phyloP scores from a whole-genome alignment of 805 yeast species.

The Clavispora fructus region DNA sequence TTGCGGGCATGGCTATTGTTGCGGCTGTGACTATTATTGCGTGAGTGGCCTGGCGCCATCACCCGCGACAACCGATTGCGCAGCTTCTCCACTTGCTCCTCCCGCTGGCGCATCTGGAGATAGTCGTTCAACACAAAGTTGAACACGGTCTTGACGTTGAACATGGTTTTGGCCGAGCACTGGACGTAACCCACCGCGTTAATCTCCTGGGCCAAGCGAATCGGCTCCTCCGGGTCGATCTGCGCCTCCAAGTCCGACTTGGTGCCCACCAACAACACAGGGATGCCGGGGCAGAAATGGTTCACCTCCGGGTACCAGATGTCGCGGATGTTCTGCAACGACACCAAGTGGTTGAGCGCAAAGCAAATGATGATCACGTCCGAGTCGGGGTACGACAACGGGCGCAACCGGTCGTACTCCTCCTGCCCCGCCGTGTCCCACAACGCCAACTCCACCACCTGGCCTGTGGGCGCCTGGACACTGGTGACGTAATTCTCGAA shows the following conservation, averaged over 20 bases:
- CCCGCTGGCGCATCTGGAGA: conserved; percentile 31
- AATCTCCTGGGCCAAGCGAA: conserved; percentile 49
- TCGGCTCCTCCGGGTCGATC: conserved; percentile 44
- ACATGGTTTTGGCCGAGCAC: conserved; percentile 71
- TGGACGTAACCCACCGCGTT: conserved; percentile 71
- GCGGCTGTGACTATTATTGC: conserved; percentile 4
- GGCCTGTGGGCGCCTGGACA: conserved; percentile 68
- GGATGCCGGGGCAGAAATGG: conserved; percentile 77
- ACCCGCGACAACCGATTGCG: conserved; percentile 31
- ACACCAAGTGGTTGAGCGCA: conserved; percentile 55
- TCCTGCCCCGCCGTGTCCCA: conserved; percentile 95
- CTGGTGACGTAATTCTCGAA: conserved; percentile 72
- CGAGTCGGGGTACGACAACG: conserved; percentile 74
- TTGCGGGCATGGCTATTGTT: neutral
- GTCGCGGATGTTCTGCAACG: conserved; percentile 69
- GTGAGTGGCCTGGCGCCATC: conserved; percentile 18
- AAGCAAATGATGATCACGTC: conserved; percentile 74
- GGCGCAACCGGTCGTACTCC: conserved; percentile 75
- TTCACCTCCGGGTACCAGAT: conserved; percentile 85
- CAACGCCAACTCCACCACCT: conserved; percentile 68
- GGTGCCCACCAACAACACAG: conserved; percentile 76
- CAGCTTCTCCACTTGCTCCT: conserved; percentile 34
- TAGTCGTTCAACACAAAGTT: conserved; percentile 49
- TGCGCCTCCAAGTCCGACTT: conserved; percentile 55
- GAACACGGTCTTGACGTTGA: conserved; percentile 65